Evolutionary conservation across 768 basidiomycete species (phyloP).

Genomic region (Amylocystis lapponica): DNA sequence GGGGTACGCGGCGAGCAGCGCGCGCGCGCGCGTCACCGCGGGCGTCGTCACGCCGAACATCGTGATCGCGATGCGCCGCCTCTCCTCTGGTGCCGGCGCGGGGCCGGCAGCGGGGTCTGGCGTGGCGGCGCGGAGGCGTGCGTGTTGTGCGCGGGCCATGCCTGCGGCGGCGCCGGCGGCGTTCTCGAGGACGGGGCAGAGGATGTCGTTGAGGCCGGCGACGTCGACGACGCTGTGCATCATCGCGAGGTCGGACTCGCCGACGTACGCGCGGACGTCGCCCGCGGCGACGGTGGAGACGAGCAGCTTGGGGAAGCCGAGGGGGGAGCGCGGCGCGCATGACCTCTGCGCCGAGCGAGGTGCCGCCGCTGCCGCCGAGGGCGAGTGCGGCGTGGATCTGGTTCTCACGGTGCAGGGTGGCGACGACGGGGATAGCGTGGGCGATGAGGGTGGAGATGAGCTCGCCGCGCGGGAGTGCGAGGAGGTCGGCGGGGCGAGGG

Average conservation of each 20-base stretch:
- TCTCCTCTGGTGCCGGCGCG: background rate
- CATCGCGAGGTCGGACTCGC: constrained; percentile 13
- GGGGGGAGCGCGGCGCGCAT: constrained; percentile 12
- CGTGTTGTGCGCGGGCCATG: constrained; percentile 13
- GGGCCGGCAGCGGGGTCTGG: background rate
- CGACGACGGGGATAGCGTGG: constrained; percentile 6
- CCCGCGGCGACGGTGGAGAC: constrained; percentile 18
- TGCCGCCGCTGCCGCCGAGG: constrained; percentile 14
- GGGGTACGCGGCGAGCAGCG: constrained; percentile 8
- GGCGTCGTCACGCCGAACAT: constrained; percentile 19
- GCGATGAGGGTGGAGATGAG: constrained; percentile 8
- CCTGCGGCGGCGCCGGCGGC: constrained; percentile 15
- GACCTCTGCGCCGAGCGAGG: constrained; percentile 12
- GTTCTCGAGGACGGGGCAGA: constrained; percentile 14
- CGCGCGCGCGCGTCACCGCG: constrained; percentile 14
- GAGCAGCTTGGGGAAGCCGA: constrained; percentile 18
- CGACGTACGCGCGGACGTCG: constrained; percentile 12
- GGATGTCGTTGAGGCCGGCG: constrained; percentile 17
- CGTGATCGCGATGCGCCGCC: constrained; percentile 14
- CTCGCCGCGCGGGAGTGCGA: constrained; percentile 8
- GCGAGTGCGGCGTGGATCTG: constrained; percentile 10
- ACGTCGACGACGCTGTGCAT: constrained; percentile 17
- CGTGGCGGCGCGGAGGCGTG: background rate
- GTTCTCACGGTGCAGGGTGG: constrained; percentile 3
- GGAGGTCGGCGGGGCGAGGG: constrained; percentile 5